These are phyloP conservation scores for Diplocarpon rosae DNA, from an alignment of 2,329 filamentous ascomycete genomes.

Conservation along the genomic window DNA sequence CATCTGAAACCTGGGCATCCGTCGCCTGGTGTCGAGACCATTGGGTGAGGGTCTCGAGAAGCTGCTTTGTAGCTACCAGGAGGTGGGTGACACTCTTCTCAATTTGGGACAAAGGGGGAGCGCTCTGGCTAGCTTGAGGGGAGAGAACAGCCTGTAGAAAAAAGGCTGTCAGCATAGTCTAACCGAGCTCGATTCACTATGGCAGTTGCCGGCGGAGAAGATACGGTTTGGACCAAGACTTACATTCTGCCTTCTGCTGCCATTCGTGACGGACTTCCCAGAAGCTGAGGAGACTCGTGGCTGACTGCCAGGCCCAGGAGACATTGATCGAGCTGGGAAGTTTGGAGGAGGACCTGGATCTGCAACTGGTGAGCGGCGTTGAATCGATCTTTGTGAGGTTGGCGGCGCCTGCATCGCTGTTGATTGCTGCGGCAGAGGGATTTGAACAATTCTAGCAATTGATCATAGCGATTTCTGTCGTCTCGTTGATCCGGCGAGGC, in stretches of 20 bases:
- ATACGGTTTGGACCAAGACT: slow-evolving; percentile 28
- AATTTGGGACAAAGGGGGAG: slow-evolving; percentile 65
- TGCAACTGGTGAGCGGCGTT: slow-evolving; percentile 52
- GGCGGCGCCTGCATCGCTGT: slow-evolving; percentile 40
- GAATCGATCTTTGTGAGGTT: slow-evolving; percentile 42
- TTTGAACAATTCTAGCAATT: slow-evolving; percentile 7
- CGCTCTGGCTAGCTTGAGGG: slow-evolving; percentile 16
- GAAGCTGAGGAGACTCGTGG: slow-evolving; percentile 57
- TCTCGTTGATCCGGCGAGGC: not conserved
- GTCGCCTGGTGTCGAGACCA: slow-evolving; percentile 91
- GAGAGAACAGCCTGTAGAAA: slow-evolving; percentile 11
- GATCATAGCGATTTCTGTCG: slow-evolving; percentile 5
- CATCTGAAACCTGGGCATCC: slow-evolving; percentile 92
- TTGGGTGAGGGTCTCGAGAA: slow-evolving; percentile 92
- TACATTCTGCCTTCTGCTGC: slow-evolving; percentile 45
- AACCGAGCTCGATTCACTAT: not conserved
- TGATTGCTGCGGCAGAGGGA: slow-evolving; percentile 4
- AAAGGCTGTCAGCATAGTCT: slow-evolving; percentile 4
- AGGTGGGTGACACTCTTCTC: slow-evolving; percentile 98
- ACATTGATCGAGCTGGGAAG: slow-evolving; percentile 46
- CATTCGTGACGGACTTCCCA: slow-evolving; percentile 42
- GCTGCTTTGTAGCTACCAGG: slow-evolving; percentile 92
- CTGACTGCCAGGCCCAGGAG: slow-evolving; percentile 42
- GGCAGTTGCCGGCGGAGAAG: not conserved
- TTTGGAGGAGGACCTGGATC: slow-evolving; percentile 48